Evolutionary conservation across 306 rosid species (phyloP), one percentile per base, ranked within the genome.

Genomic region (Rubus parviflorus): DNA sequence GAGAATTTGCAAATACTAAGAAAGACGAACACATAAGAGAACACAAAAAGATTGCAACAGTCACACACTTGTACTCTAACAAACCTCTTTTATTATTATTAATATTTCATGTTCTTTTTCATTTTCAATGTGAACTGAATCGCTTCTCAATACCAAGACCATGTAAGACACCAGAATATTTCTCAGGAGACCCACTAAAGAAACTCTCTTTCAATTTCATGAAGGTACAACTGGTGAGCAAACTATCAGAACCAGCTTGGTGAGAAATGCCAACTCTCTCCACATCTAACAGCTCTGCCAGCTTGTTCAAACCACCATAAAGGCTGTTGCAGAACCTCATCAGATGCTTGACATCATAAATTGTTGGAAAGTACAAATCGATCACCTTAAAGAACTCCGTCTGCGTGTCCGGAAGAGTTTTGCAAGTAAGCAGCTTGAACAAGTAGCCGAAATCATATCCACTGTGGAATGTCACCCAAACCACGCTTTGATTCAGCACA

Each of bases 171-270:
- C 87, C 89, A 15, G 81, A 81, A 77, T 74, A 69, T 17, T 77
- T 68, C 73, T 71, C 75, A 49, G 71, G 53, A 35, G 64, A 62
- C 51, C 73, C 82, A 10, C 25, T 52, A 49, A 85, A 78, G 70
- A 64, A 70, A 42, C 3, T 11, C 57, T 62, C 62, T 62, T 75
- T 78, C 80, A 86, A 25, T 68, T 73, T 83, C 77, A 81, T 78
- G 82, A 75, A 86, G 3, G 84, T 61, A 68, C 76, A 63, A 69
- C 77, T 66, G 22, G 89, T 86, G 49, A 86, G 84, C 72, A 86
- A 81, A 73, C 89, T 86, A 86, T 82, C 89, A 0, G 89, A 86
- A 20, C 89, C 89, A 69, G 89, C 89, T 83, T 80, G 89, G 76
- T 86, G 89, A 70, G 75, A 58, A 6, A 45, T 72, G 10, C 89